Evolutionary conservation across 2,329 filamentous ascomycete species (phyloP).

Genomic region (Karstenula rhodostoma): DNA sequence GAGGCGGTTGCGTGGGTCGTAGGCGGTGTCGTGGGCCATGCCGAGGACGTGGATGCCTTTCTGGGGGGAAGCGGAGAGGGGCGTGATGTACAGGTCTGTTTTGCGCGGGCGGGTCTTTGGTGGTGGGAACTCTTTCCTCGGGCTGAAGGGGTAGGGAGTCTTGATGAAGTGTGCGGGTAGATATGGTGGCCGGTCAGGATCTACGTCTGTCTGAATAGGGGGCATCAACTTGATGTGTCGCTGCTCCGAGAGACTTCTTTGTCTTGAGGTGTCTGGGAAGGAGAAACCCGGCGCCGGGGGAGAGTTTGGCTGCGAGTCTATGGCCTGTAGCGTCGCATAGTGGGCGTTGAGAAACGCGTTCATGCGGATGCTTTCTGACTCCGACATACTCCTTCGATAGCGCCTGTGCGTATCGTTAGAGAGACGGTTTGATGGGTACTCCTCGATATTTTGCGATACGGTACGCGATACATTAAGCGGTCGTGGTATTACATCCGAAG

Average conservation of each 20-base stretch:
- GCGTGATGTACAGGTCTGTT: conserved; percentile 11
- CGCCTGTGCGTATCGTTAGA: conserved; percentile 13
- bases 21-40: conserved; percentile 22
- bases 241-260: conserved; percentile 26
- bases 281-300: conserved; percentile 14
- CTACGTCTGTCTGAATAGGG: conserved; percentile 22
- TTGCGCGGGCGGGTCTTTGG: conserved; percentile 28
- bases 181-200: conserved; percentile 25
- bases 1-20: conserved; percentile 27
- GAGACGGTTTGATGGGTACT: neutral
- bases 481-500: conserved; percentile 13
- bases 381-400: conserved; percentile 34
- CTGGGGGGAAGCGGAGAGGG: conserved; percentile 20
- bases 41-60: conserved; percentile 37
- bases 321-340: conserved; percentile 36
- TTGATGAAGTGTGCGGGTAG: conserved; percentile 37
- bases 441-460: conserved; percentile 13
- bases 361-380: conserved; percentile 36
- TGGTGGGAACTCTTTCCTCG: conserved; percentile 38
- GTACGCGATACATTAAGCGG: conserved; percentile 15
- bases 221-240: conserved; percentile 27
- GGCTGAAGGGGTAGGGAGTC: conserved; percentile 37
- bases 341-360: conserved; percentile 43
- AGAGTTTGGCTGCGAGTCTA: conserved; percentile 32
- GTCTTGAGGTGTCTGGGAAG: conserved; percentile 19